Base-by-base conservation (phyloP, 148 eudicot genomes). In the Rhododendron vialii region DNA sequence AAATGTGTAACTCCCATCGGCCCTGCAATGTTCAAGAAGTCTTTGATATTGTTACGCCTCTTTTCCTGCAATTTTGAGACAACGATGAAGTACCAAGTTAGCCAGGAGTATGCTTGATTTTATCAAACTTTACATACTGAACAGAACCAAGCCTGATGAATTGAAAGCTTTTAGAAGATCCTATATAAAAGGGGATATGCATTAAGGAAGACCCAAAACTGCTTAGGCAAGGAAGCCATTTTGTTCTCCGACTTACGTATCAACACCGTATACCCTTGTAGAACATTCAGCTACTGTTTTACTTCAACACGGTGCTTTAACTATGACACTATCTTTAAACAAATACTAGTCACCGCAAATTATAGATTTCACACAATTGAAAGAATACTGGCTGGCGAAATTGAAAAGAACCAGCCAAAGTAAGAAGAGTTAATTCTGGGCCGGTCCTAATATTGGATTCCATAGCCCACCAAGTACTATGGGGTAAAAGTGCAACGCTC, bases 1-100 rank as follows among this genome's bases (percentile, higher is more conserved):
- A 96, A 95, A 88, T 96, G 98, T 35, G 98, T 94, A 76, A 95
- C 99, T 7, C 98, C 98, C 98, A 96, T 95, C 24, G 98, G 97
- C 80, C 98, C 98, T 13, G 99, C 95, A 90, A 96, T 93, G 80
- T 95, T 96, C 38, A 96, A 86, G 88, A 95, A 96, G 86, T 96
- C 98, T 87, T 90, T 96, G 83, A 96, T 90, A 87, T 87, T 95
- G 74, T 96, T 96, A 74, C 98, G 88, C 89, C 85, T 96, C 89
- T 95, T 95, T 84, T 95, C 99, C 98, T 96, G 94, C 89, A 90
- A 74, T 84, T 78, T 36, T 69, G 85, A 84, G 26, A 77, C 59
- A 87, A 82, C 30, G 80, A 82, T 13, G 20, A 75, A 77, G 69
- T 63, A 75, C 53, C 73, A 85, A 45, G 30, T 82, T 51, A 80